Base-by-base conservation (phyloP, 176 grass and related monocot species). In the Leersia perrieri region DNA sequence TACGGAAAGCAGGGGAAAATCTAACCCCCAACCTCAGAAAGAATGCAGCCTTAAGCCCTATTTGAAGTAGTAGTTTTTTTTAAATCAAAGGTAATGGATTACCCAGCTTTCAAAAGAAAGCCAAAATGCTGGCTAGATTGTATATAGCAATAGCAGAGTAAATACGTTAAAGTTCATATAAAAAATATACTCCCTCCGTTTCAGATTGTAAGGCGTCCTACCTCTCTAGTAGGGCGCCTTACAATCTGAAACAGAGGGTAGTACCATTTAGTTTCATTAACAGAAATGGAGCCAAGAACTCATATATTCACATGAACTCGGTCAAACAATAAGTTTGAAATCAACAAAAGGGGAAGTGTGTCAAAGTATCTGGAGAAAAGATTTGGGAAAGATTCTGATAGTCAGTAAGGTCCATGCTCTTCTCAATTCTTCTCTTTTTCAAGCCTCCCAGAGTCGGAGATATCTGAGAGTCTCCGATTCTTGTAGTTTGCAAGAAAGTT, bases 321-420 rank as follows among this genome's bases (percentile, higher is more conserved):
- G 11, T 34, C 3, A 55, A 66, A 36, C 9, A 14, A 40, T 51
- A 3, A 75, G 20, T 72, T 25, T 64, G 39, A 32, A 25, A 3
- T 7, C 26, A 75, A 64, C 31, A 58, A 30, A 73, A 33, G 55
- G 25, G 40, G 31, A 82, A 89, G 29, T 72, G 18, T 30, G 18
- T 58, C 53, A 68, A 67, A 73, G 32, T 86, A 86, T 83, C 88
- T 86, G 70, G 67, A 74, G 88, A 90, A 86, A 90, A 82, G 29
- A 77, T 44, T 9, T 72, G 44, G 0, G 6, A 28, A 66, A 68
- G 35, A 12, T 15, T 68, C 31, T 86, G 22, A 39, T 77, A 77
- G 78, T 60, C 66, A 67, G 44, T 18, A 47, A 76, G 68, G 9
- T 74, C 73, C 60, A 60, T 41, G 31, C 44, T 67, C 67, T 86